Evolutionary conservation across 768 basidiomycete genomes (phyloP).

Genomic region (Xerocomus potaroensis): DNA sequence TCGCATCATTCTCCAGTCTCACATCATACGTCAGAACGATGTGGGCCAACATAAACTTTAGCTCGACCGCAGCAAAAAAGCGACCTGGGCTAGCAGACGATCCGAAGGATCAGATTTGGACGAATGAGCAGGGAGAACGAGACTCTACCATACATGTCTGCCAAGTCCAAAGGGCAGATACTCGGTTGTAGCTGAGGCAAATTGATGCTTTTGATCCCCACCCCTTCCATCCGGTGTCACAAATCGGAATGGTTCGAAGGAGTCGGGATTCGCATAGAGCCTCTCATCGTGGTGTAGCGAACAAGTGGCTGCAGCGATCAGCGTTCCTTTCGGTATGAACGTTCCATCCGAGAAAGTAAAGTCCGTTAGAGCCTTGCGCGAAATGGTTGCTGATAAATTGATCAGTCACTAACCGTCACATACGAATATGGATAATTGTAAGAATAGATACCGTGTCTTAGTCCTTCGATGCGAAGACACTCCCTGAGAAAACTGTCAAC

Average conservation of each 20-base stretch:
- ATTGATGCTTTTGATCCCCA: neutral
- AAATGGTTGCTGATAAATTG: slow-evolving; percentile 24
- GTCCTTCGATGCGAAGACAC: neutral
- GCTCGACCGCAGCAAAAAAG: neutral
- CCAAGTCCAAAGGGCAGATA: neutral
- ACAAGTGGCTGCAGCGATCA: slow-evolving; percentile 19
- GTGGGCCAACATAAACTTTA: neutral
- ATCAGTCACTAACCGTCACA: too few species aligned
- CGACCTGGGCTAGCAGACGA: neutral
- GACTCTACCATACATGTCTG: neutral
- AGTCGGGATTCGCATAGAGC: slow-evolving; percentile 30
- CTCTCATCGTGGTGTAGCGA: slow-evolving; percentile 15
- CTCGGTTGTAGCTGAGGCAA: neutral
- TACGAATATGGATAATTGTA: too few species aligned
- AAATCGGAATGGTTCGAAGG: slow-evolving; percentile 36
- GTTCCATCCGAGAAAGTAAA: slow-evolving; percentile 36
- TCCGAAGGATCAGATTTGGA: neutral
- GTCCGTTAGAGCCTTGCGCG: slow-evolving; percentile 28
- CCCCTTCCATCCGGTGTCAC: too few species aligned
- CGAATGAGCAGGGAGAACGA: neutral
- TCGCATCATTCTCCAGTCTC: neutral
- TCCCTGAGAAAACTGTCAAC: neutral
- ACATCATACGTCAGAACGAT: neutral
- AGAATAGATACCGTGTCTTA: neutral
- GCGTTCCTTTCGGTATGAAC: slow-evolving; percentile 28